A percentile compares a stretch with the other conserved stretches of the same genome.
Conservation (phyloP, 768 basidiomycete genomes). For the Sutorius australiensis region DNA sequence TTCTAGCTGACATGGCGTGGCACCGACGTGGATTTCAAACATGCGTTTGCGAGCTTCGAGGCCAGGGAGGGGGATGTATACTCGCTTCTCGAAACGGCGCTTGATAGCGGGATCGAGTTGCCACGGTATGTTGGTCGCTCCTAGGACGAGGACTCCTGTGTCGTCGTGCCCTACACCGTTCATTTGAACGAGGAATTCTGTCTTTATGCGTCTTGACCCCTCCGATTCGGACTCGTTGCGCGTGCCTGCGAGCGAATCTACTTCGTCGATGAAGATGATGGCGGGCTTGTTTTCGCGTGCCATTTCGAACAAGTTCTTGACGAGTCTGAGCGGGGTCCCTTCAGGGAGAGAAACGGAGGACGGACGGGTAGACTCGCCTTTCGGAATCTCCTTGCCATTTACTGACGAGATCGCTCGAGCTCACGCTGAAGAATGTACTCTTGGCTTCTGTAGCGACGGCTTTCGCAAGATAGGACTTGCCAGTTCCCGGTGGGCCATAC, state of each 20-base stretch:
- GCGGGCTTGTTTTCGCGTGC: constrained; percentile 95
- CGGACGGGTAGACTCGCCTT: constrained; percentile 50
- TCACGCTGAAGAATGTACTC: constrained; percentile 97
- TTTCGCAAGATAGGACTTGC: constrained; percentile 95
- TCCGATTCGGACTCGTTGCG: constrained; percentile 97
- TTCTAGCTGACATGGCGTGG: constrained; percentile 82
- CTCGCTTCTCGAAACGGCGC: constrained; percentile 96
- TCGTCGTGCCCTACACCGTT: constrained; percentile 98
- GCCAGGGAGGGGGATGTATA: constrained; percentile 96
- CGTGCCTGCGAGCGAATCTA: constrained; percentile 93
- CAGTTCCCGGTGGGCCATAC: constrained; percentile 97
- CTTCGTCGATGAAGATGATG: constrained; percentile 99
- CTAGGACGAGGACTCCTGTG: constrained; percentile 91
- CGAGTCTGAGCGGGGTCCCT: constrained; percentile 52
- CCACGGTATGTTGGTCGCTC: constrained; percentile 99
- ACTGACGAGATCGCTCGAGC: constrained; percentile 91
- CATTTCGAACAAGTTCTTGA: constrained; percentile 94
- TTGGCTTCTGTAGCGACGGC: constrained; percentile 99
- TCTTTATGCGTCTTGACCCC: constrained; percentile 95
- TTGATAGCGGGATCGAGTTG: constrained; percentile 97
- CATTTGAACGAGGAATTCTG: constrained; percentile 97
- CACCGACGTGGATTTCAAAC: constrained; percentile 95
- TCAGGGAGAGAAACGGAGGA: neutral
- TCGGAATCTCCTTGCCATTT: constrained; percentile 99
- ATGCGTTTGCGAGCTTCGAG: constrained; percentile 88